These are phyloP conservation scores for Mimosa pudica DNA, from an alignment of 306 rosid genomes.

Conservation along the genomic window DNA sequence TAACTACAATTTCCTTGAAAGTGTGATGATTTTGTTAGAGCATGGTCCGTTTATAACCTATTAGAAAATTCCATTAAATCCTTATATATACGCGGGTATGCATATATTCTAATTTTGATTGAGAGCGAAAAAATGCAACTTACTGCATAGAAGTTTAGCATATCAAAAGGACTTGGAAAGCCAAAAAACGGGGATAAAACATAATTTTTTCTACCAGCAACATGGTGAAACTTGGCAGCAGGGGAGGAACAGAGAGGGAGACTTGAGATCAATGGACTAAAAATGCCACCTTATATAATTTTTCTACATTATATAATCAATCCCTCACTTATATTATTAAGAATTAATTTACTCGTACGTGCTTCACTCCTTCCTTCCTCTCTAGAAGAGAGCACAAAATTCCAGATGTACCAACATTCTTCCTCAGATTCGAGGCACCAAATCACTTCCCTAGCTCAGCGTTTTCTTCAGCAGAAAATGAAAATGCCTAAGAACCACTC, in stretches of 20 bases:
- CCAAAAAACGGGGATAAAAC: background rate
- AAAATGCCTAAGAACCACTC: background rate
- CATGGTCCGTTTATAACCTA: too few relatives aligned
- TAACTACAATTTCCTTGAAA: too few relatives aligned
- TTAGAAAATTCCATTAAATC: background rate
- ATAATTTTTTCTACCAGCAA: too few relatives aligned
- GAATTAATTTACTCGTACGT: background rate
- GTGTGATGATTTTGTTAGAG: background rate
- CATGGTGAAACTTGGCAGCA: background rate
- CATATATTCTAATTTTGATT: too few relatives aligned
- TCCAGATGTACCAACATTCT: background rate
- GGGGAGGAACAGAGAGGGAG: background rate
- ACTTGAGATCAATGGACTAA: background rate
- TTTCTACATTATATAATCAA: background rate
- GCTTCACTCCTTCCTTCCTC: background rate
- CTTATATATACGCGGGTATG: background rate
- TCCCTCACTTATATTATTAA: background rate
- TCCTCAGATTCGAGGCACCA: background rate
- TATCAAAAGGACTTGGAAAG: background rate
- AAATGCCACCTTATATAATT: background rate
- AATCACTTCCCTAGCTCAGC: background rate
- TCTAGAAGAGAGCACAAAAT: background rate
- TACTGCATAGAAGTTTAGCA: background rate
- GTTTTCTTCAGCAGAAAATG: background rate
- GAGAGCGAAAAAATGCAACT: too few relatives aligned